Evolutionary conservation across 768 basidiomycete genomes (phyloP), one percentile per base, ranked within the genome.

Genomic region (Lentinula boryana): DNA sequence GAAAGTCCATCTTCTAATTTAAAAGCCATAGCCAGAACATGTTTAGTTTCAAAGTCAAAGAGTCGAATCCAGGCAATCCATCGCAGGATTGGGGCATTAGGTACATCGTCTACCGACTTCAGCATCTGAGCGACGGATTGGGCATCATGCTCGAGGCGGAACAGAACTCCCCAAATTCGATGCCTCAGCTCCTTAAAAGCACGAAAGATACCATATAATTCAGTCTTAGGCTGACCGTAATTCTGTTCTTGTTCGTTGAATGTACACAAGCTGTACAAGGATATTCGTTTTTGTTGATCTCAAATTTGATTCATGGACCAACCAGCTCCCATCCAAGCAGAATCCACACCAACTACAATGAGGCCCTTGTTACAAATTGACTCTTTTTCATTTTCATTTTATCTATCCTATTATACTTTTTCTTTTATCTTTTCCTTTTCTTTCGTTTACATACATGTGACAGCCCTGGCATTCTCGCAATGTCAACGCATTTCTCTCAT

Each of bases 81-180:
- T 21, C 71, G 54, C 16, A 75, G 72, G 53, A 78, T 69, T 0
- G 74, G 67, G 0, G 72, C 70, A 55, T 74, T 75, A 0, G 76
- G 75, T 1, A 68, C 65, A 1, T 75, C 58, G 44, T 79, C 72
- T 0, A 74, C 74, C 1, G 69, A 63, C 18, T 69, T 69, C 2
- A 79, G 61, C 76, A 76, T 78, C 6, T 71, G 69, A 23, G 64
- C 68, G 2, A 80, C 68, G 41, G 70, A 74, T 48, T 71, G 68
- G 0, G 72, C 74, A 56, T 78, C 74, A 3, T 73, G 68, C 57
- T 78, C 72, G 0, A 76, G 21, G 8, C 66, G 52, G 46, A 76
- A 72, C 56, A 67, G 66, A 1, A 71, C 58, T 13, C 73, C 76
- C 68, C 68, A 74, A 1, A 75, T 54, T 0, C 70, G 58, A 40